phyloP scores from a whole-genome alignment of 345 rosid species.

The Linum tenue region DNA sequence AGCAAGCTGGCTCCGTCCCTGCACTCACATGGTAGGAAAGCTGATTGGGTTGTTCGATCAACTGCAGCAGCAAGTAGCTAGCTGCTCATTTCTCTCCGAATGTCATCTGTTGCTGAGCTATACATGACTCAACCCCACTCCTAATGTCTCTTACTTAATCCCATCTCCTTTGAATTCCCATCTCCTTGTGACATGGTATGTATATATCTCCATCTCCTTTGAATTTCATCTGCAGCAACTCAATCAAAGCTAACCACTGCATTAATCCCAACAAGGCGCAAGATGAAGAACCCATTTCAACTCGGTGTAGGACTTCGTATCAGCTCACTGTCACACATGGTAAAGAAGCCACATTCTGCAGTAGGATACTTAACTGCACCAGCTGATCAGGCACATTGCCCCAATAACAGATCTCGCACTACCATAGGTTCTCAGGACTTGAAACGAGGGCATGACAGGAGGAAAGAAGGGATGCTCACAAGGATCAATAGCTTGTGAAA shows the following conservation, averaged over 20 bases:
- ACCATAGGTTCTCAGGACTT: not conserved
- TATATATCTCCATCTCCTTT: no score
- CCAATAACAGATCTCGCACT: not conserved
- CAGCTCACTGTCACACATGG: not conserved
- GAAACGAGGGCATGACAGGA: not conserved
- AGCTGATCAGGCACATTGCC: not conserved
- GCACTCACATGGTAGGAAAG: no score
- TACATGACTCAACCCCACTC: not conserved
- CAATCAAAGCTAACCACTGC: not conserved
- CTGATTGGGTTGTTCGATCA: no score
- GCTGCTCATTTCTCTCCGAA: no score
- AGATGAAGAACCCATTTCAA: not conserved
- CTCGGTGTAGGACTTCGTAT: not conserved
- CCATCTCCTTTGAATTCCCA: not conserved
- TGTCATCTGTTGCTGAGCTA: not conserved
- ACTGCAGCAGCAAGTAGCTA: no score
- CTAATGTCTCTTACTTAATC: not conserved
- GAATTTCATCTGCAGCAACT: not conserved
- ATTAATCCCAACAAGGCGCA: not conserved
- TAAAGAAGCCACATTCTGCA: not conserved
- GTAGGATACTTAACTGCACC: not conserved
- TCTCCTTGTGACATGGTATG: not conserved
- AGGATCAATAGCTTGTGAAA: conserved; percentile 25
- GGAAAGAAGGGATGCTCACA: conserved; percentile 5
- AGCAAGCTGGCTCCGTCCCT: no score